Conservation (phyloP, 306 rosid species). For the Casuarina glauca region DNA sequence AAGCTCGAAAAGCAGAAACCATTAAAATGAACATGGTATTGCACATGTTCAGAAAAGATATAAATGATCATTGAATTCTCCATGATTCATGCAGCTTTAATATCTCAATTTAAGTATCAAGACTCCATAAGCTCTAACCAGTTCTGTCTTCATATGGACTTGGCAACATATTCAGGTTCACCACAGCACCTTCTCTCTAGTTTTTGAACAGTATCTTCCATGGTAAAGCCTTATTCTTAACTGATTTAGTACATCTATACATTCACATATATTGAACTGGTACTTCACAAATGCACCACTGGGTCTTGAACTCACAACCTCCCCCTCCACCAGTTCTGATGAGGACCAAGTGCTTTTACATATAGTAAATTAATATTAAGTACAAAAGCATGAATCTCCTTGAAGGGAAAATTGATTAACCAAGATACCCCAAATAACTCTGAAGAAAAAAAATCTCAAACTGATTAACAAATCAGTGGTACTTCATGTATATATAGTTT, state of each 20-base stretch:
- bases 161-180: not conserved
- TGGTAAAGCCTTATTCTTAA: not conserved
- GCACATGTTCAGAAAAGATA: not conserved
- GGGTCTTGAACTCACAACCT: not conserved
- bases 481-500: too few relatives aligned
- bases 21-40: not conserved
- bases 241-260: not conserved
- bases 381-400: not conserved
- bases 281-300: too few relatives aligned
- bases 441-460: too few relatives aligned
- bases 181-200: slow-evolving; percentile 5
- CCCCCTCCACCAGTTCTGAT: not conserved
- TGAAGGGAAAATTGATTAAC: not conserved
- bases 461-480: too few relatives aligned
- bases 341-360: not conserved
- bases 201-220: not conserved
- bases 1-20: not conserved
- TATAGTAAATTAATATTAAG: too few relatives aligned
- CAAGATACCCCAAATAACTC: not conserved
- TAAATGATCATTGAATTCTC: not conserved
- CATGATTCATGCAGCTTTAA: not conserved
- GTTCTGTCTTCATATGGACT: not conserved
- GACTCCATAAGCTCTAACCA: not conserved
- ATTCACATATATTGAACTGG: not conserved
- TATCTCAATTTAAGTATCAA: not conserved